Conservation (phyloP, 164 flowering plant species). For the Euptelea pleiosperma region DNA sequence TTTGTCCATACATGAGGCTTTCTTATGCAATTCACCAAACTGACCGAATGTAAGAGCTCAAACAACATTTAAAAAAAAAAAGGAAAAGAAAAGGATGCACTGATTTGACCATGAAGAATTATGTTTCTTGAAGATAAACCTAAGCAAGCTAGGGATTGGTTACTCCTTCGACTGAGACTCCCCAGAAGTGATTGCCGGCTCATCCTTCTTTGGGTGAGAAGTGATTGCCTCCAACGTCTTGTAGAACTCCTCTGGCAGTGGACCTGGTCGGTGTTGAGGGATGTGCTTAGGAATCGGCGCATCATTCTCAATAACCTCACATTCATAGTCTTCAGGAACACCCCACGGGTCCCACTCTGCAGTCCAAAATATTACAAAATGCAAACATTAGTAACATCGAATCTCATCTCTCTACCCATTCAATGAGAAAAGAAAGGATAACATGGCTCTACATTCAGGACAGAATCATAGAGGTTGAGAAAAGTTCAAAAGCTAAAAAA, state of each 20-base stretch:
- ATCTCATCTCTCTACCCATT: too few species aligned
- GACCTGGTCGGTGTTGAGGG: constrained; percentile 82
- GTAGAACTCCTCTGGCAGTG: constrained; percentile 85
- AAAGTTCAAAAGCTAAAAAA: too few species aligned
- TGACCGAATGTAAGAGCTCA: too few species aligned
- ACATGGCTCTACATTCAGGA: too few species aligned
- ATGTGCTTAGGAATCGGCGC: constrained; percentile 89
- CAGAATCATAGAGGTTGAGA: too few species aligned
- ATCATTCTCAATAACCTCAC: constrained; percentile 84
- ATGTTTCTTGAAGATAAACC: constrained; percentile 1
- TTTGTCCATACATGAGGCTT: too few species aligned
- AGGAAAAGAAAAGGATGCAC: not conserved
- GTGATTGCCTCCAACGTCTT: constrained; percentile 63
- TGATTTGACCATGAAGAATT: too few species aligned
- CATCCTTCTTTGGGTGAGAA: constrained; percentile 28
- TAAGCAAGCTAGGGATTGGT: not conserved
- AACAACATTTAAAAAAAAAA: not conserved
- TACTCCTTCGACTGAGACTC: constrained; percentile 28
- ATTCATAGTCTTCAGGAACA: constrained; percentile 85
- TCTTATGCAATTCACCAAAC: too few species aligned
- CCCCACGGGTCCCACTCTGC: constrained; percentile 99
- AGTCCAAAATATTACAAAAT: constrained; percentile 7
- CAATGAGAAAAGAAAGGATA: too few species aligned
- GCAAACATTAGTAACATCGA: not conserved
- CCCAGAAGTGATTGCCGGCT: constrained; percentile 35